Evolutionary conservation across 306 rosid species (phyloP).

Genomic region (Macrotyloma uniflorum): DNA sequence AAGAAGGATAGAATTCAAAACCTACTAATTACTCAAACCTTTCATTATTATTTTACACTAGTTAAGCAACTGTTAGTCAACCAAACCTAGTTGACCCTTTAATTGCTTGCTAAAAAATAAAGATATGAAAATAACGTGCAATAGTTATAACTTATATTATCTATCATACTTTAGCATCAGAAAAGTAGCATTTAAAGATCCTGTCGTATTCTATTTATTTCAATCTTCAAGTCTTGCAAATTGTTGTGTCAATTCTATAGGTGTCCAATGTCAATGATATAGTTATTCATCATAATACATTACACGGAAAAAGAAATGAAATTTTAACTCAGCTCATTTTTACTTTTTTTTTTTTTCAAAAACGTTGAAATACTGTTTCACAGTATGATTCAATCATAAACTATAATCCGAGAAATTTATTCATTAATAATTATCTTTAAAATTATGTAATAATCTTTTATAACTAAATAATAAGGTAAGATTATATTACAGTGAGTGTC

Average conservation of each 20-base stretch:
- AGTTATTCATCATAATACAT: not conserved
- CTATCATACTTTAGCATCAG: constrained; percentile 5
- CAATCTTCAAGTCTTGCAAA: not conserved
- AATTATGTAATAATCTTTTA: no score
- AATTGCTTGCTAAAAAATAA: not conserved
- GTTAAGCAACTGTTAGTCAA: constrained; percentile 23
- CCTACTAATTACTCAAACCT: constrained; percentile 34
- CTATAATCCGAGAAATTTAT: no score
- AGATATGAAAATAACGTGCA: not conserved
- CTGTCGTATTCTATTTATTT: constrained; percentile 18
- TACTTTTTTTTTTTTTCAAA: no score
- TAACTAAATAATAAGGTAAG: no score
- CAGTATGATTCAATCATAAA: no score
- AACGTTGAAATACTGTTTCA: no score
- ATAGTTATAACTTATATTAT: not conserved
- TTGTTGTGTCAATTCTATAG: constrained; percentile 6
- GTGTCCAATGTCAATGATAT: not conserved
- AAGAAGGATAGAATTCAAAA: constrained; percentile 20
- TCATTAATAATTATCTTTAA: no score
- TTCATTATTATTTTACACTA: constrained; percentile 36
- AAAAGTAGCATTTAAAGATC: constrained; percentile 32
- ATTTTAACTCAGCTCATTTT: not conserved
- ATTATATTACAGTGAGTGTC: no score
- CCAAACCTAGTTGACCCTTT: constrained; percentile 3
- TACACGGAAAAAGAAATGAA: not conserved